Evolutionary conservation across 2,329 filamentous ascomycete species (phyloP), one percentile per base, ranked within the genome.

Genomic region (Diplodia corticola): DNA sequence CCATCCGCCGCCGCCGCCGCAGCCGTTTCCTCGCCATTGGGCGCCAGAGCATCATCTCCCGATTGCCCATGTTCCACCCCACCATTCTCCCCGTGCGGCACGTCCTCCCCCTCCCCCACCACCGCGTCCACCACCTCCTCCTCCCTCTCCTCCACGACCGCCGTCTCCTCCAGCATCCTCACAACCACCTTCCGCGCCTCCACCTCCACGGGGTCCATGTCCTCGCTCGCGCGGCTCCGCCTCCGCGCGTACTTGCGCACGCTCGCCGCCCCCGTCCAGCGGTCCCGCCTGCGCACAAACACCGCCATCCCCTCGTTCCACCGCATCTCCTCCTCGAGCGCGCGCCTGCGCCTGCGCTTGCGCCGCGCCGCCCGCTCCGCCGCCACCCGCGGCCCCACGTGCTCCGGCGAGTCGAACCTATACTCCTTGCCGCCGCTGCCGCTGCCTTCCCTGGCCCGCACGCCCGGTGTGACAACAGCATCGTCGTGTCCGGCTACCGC

Each of bases 221-320:
- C 33, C n/a, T 64, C 82, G 80, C 75, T 84, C 83, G 69, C 85
- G 12, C 84, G 82, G 35, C 81, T 81, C 0, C 40, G 17, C 61
- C 64, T 26, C 24, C 64, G 33, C 33, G 55, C 69, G 51, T 75
- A 73, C 63, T 74, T 76, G 12, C 81, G 84, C 69, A 85, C 85
- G 44, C 72, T 71, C 22, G 72, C 70, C 35, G 92, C 93, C 35
- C 91, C 89, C 0, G 93, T 94, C 94, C 94, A 98, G 6, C 88
- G 88, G 78, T 97, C 88, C 57, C 93, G 85, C 67, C 91, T 84
- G 33, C 89, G 86, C 67, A 89, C 86, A 78, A 92, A 98, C 75
- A 90, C 90, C n/a, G 88, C 85, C 66, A 97, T 76, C 0, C 94
- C 94, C 44, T 89, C 83, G 72, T 97, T 98, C 89, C 91, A 96